phyloP scores from a whole-genome alignment of 148 eudicot genomes.

The Chenopodium album region DNA sequence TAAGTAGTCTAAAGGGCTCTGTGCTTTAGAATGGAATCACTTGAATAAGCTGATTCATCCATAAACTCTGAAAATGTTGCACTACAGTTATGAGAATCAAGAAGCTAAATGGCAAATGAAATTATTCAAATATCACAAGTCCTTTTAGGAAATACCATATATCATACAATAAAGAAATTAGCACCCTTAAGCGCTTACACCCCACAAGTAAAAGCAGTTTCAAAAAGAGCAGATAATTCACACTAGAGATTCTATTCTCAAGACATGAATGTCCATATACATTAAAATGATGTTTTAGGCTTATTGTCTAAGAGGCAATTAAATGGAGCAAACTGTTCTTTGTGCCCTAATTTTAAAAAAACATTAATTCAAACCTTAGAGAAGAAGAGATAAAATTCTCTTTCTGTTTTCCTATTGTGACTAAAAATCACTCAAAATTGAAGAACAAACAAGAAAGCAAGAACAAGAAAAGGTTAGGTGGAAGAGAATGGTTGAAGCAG shows the following conservation, averaged over 20 bases:
- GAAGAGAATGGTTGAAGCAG: too few relatives aligned
- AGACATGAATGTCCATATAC: background rate
- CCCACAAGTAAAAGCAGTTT: background rate
- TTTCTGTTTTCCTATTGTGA: too few relatives aligned
- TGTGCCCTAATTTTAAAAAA: background rate
- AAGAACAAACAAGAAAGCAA: background rate
- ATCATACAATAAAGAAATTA: background rate
- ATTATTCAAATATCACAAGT: background rate
- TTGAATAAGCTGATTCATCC: constrained; percentile 63
- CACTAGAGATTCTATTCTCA: background rate
- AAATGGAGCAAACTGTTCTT: background rate
- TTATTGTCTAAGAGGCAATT: background rate
- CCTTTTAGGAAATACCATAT: background rate
- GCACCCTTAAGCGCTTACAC: background rate
- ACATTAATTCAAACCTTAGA: too few relatives aligned
- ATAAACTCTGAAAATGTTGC: constrained; percentile 57
- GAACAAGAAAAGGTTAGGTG: background rate
- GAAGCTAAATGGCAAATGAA: constrained; percentile 9
- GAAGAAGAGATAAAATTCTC: too few relatives aligned
- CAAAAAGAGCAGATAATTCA: background rate
- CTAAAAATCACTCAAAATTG: too few relatives aligned
- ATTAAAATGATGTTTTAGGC: background rate
- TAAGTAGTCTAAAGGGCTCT: constrained; percentile 83
- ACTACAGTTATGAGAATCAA: constrained; percentile 5
- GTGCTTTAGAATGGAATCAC: constrained; percentile 88